A percentile compares a stretch with the other conserved stretches of the same genome.
These are phyloP conservation scores for Neofusicoccum kwambonambiense DNA, from an alignment of 2,329 filamentous ascomycete species.

Conservation along the genomic window DNA sequence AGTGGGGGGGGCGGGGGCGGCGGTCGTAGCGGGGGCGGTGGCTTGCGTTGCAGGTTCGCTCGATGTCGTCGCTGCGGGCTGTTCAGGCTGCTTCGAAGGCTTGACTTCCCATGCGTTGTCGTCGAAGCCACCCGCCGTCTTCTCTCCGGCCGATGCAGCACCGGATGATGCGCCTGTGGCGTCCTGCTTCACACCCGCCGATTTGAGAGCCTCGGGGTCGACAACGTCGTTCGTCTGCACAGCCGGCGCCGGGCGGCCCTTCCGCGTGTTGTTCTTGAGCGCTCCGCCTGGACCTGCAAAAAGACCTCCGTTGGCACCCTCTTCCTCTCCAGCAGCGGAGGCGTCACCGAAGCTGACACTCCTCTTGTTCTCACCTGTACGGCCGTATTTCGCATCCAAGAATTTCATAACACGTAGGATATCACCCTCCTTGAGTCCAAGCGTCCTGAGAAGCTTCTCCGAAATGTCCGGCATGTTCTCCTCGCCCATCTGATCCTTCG, in stretches of 20 bases:
- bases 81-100: constrained; percentile 61
- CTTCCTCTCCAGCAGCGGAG: constrained; percentile 58
- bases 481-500: constrained; percentile 92
- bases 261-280: constrained; percentile 90
- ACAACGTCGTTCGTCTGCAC: constrained; percentile 82
- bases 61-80: constrained; percentile 28
- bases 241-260: constrained; percentile 83
- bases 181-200: constrained; percentile 44
- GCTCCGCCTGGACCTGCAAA: constrained; percentile 93
- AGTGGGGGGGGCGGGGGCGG: constrained; percentile 35
- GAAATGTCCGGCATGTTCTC: constrained; percentile 89
- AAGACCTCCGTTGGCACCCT: constrained; percentile 60
- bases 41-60: constrained; percentile 34
- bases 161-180: constrained; percentile 9
- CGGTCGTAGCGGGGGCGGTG: constrained; percentile 41
- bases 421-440: constrained; percentile 94
- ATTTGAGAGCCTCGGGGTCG: constrained; percentile 80
- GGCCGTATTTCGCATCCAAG: constrained; percentile 76
- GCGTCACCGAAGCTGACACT: constrained; percentile 54
- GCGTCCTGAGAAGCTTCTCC: constrained; percentile 73
- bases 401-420: constrained; percentile 93
- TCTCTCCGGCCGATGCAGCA: constrained; percentile 21
- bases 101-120: constrained; percentile 98
- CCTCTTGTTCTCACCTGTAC: constrained; percentile 56
- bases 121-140: constrained; percentile 69